Evolutionary conservation across 1,139 yeast genomes (phyloP).

Genomic region (Candida albicans): DNA sequence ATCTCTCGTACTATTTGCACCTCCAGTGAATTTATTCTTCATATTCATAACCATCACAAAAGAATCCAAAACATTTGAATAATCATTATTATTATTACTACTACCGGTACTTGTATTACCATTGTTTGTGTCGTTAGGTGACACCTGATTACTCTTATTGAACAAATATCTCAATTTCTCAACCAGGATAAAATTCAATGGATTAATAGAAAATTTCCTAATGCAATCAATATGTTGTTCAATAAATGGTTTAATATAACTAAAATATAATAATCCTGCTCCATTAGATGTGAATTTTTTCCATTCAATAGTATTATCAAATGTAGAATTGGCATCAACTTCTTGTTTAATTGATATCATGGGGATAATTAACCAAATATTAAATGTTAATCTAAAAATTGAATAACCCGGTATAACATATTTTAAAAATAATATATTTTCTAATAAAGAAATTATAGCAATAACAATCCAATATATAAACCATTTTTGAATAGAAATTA

Average conservation of each 20-base stretch:
- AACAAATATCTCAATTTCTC: background rate
- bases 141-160: background rate
- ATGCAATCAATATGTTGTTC: constrained; percentile 21
- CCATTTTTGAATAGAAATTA: constrained; percentile 54
- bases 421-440: constrained; percentile 32
- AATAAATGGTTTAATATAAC: constrained; percentile 33
- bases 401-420: constrained; percentile 50
- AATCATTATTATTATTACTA: constrained; percentile 4
- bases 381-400: constrained; percentile 38
- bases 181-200: constrained; percentile 7
- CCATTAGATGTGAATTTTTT: constrained; percentile 30
- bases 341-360: constrained; percentile 19
- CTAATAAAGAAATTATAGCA: constrained; percentile 35
- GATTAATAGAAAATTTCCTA: constrained; percentile 13
- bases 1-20: background rate
- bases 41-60: constrained; percentile 19
- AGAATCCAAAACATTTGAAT: constrained; percentile 13
- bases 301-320: constrained; percentile 25
- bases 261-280: constrained; percentile 38
- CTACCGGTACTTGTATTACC: background rate
- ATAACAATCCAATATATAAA: constrained; percentile 58
- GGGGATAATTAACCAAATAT: constrained; percentile 57
- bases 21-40: constrained; percentile 15
- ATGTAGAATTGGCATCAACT: constrained; percentile 11
- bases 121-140: constrained; percentile 1